Percentiles rank a stretch among this genome's conserved stretches.
Conservation (phyloP, 1,139 yeast species). For the Sugiyamaella paludigena region DNA sequence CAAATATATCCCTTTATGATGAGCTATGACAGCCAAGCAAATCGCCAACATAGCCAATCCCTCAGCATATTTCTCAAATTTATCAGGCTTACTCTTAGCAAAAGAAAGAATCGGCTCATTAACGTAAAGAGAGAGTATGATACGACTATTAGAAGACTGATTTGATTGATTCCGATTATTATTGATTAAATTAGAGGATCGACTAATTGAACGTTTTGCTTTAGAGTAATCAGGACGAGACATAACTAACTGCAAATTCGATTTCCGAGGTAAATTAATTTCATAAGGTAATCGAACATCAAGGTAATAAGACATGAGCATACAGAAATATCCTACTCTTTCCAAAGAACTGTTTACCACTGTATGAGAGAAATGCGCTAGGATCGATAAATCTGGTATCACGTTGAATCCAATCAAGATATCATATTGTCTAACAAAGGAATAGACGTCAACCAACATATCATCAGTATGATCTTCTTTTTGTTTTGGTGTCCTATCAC, state of each 20-base stretch:
- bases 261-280: slow-evolving; percentile 32
- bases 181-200: not conserved
- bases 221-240: slow-evolving; percentile 20
- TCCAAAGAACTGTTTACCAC: slow-evolving; percentile 36
- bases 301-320: slow-evolving; percentile 36
- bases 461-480: not conserved
- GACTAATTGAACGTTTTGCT: not conserved
- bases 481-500: too few species aligned
- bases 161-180: too few species aligned
- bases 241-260: slow-evolving; percentile 28
- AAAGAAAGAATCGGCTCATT: slow-evolving; percentile 19
- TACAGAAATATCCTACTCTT: slow-evolving; percentile 33
- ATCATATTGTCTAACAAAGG: slow-evolving; percentile 19
- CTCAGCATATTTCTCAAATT: slow-evolving; percentile 34
- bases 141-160: not conserved
- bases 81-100: slow-evolving; percentile 29
- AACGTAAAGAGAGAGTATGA: slow-evolving; percentile 10
- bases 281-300: slow-evolving; percentile 36
- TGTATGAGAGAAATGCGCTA: slow-evolving; percentile 32
- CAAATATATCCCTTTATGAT: slow-evolving; percentile 18
- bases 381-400: slow-evolving; percentile 34
- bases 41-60: slow-evolving; percentile 38
- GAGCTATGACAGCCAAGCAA: slow-evolving; percentile 30
- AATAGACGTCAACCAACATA: slow-evolving; percentile 1
- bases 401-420: slow-evolving; percentile 29